phyloP scores from a whole-genome alignment of 352 stramenopile species.

The Globisporangium polare region DNA sequence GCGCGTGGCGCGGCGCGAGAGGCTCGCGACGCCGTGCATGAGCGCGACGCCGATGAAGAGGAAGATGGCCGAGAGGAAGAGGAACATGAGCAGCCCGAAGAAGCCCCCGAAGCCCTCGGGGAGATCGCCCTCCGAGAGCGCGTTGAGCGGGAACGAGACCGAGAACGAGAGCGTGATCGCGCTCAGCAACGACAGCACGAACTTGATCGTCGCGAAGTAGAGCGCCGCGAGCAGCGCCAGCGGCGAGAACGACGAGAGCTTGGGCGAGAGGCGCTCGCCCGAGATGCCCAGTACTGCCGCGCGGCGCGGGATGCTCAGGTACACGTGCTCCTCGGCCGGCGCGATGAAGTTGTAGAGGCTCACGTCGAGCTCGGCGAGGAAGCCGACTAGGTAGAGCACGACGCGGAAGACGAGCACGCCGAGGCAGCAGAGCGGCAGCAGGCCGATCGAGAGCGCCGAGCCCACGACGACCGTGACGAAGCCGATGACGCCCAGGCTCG shows the following conservation, averaged over 20 bases:
- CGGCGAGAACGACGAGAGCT: conserved; percentile 40
- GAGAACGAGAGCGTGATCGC: conserved; percentile 46
- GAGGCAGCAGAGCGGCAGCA: conserved; percentile 56
- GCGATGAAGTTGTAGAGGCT: conserved; percentile 64
- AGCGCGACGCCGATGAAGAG: conserved; percentile 45
- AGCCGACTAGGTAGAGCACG: conserved; percentile 42
- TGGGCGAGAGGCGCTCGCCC: conserved; percentile 48
- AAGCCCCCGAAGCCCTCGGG: conserved; percentile 39
- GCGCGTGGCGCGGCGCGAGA: conserved; percentile 44
- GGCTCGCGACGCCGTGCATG: conserved; percentile 44
- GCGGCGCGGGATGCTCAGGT: conserved; percentile 29
- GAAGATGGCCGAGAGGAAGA: conserved; percentile 40
- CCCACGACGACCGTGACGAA: conserved; percentile 44
- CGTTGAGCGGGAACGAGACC: conserved; percentile 44
- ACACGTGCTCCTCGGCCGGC: conserved; percentile 45
- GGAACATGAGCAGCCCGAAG: conserved; percentile 39
- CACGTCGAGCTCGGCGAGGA: conserved; percentile 57
- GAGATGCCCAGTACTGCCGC: conserved; percentile 29
- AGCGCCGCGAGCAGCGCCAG: conserved; percentile 38
- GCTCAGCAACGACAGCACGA: conserved; percentile 44
- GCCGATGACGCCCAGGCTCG: conserved; percentile 32
- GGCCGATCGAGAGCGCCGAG: conserved; percentile 26
- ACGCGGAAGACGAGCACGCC: conserved; percentile 53
- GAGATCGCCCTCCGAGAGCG: conserved; percentile 28
- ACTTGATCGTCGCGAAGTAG: conserved; percentile 68